These are phyloP conservation scores for Clohesyomyces aquaticus DNA, from an alignment of 495 filamentous ascomycete genomes.

Conservation along the genomic window DNA sequence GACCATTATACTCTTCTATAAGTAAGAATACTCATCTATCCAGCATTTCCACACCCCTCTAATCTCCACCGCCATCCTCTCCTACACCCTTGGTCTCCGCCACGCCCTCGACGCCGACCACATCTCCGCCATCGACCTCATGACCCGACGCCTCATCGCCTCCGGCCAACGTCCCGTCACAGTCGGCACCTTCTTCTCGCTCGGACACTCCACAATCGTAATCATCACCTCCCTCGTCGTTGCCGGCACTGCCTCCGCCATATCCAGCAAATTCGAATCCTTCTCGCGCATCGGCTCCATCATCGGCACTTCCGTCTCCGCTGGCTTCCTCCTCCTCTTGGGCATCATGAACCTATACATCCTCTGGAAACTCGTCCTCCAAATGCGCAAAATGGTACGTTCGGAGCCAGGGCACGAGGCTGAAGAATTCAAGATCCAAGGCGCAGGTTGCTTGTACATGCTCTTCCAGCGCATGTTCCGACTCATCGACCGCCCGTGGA, in stretches of 20 bases:
- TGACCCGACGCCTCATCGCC: slow-evolving; percentile 89
- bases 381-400: slow-evolving; percentile 64
- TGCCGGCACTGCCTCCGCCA: slow-evolving; percentile 81
- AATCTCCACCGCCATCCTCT: slow-evolving; percentile 76
- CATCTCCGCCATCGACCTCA: slow-evolving; percentile 94
- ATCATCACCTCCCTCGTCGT: slow-evolving; percentile 89
- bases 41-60: slow-evolving; percentile 54
- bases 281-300: slow-evolving; percentile 86
- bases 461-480: slow-evolving; percentile 78
- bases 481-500: slow-evolving; percentile 88
- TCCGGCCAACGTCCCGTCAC: slow-evolving; percentile 85
- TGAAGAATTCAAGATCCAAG: slow-evolving; percentile 69
- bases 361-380: slow-evolving; percentile 69
- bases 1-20: slow-evolving; percentile 44
- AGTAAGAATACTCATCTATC: neutral
- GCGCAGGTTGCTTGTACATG: slow-evolving; percentile 71
- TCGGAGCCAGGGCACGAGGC: slow-evolving; percentile 53
- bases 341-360: slow-evolving; percentile 88
- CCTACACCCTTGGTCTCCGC: slow-evolving; percentile 87
- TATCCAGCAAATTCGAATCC: slow-evolving; percentile 74
- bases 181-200: slow-evolving; percentile 92
- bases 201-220: slow-evolving; percentile 89
- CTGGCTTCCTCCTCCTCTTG: slow-evolving; percentile 78
- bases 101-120: slow-evolving; percentile 97
- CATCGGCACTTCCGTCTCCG: slow-evolving; percentile 81